Evolutionary conservation across 371 early-diverging fungal species (phyloP).

Genomic region (Circinella umbellata): DNA sequence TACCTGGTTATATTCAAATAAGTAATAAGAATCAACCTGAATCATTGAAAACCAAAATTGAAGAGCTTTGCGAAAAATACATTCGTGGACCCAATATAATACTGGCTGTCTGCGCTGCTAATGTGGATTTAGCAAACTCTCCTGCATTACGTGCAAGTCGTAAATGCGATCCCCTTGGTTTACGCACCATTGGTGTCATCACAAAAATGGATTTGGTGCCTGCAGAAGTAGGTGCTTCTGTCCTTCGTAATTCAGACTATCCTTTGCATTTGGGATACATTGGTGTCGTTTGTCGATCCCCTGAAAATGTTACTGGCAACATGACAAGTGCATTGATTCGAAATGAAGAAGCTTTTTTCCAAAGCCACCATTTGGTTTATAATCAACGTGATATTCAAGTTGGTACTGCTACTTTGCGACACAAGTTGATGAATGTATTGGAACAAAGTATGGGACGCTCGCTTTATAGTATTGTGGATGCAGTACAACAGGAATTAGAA

Average conservation of each 20-base stretch:
- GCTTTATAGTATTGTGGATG: conserved; percentile 81
- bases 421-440: conserved; percentile 84
- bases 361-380: conserved; percentile 62
- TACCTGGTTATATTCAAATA: conserved; percentile 99
- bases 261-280: conserved; percentile 97
- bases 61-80: conserved; percentile 93
- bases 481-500: conserved; percentile 91
- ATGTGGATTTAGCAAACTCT: conserved; percentile 98
- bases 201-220: conserved; percentile 99
- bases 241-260: conserved; percentile 90
- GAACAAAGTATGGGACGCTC: conserved; percentile 92
- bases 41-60: conserved; percentile 90
- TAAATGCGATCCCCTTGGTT: conserved; percentile 92
- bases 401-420: conserved; percentile 83
- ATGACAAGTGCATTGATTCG: conserved; percentile 71
- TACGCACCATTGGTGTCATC: conserved; percentile 97
- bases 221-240: conserved; percentile 79
- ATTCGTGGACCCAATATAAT: conserved; percentile 95
- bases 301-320: conserved; percentile 45
- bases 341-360: conserved; percentile 75
- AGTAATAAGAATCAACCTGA: conserved; percentile 94
- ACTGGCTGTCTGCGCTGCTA: conserved; percentile 97
- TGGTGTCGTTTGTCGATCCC: conserved; percentile 94
- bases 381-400: conserved; percentile 75
- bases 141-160: conserved; percentile 95